A percentile compares a stretch with the other conserved stretches of the same genome.
phyloP scores from a whole-genome alignment of 2,329 filamentous ascomycete genomes.

The Thielaviopsis musarum region DNA sequence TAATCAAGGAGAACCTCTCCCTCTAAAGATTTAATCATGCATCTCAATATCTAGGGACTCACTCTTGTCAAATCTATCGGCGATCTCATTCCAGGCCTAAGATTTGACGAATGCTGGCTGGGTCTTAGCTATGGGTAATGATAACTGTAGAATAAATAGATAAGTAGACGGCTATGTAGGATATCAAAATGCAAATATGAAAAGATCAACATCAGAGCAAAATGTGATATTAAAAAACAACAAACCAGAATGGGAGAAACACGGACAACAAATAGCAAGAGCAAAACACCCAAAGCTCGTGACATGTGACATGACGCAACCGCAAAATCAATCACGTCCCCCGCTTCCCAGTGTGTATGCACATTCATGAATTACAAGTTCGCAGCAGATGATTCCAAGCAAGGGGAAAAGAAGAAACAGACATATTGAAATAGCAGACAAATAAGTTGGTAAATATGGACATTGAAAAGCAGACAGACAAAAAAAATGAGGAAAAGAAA shows the following conservation, averaged over 20 bases:
- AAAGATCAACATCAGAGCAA: not conserved
- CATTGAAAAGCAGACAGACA: not conserved
- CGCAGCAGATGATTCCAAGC: not conserved
- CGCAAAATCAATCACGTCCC: too few species aligned
- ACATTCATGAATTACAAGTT: not conserved
- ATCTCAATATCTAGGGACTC: not conserved
- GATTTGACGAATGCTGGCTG: not conserved
- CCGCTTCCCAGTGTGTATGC: too few species aligned
- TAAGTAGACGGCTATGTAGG: too few species aligned
- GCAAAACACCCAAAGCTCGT: too few species aligned
- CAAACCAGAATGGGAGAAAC: not conserved
- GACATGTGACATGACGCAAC: too few species aligned
- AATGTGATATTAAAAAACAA: not conserved
- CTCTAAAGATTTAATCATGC: not conserved
- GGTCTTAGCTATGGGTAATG: not conserved
- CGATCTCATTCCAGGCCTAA: not conserved
- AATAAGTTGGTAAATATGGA: not conserved
- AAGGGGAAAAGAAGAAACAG: not conserved
- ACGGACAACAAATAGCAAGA: not conserved
- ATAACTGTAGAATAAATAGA: too few species aligned
- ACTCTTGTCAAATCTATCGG: not conserved
- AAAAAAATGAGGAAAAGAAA: not conserved
- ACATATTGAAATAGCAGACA: not conserved
- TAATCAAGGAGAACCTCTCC: not conserved
- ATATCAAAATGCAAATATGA: not conserved